A percentile compares a stretch with the other conserved stretches of the same genome.
These are phyloP conservation scores for Acer saccharum DNA, from an alignment of 345 rosid genomes.

Conservation along the genomic window DNA sequence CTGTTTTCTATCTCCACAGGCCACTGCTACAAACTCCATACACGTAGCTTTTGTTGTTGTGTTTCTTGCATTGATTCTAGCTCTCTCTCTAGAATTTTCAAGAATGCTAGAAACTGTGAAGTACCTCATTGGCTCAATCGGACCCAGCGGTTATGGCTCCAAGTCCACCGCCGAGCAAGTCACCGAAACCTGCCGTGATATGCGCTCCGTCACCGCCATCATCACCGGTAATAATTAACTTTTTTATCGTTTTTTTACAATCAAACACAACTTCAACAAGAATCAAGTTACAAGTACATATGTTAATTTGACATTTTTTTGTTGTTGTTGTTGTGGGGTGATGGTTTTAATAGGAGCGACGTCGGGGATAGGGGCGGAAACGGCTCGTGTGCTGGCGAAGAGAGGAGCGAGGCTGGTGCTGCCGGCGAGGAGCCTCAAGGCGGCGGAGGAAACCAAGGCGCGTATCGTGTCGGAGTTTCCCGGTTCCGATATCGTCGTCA, in stretches of 20 bases:
- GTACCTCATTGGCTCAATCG: constrained; percentile 80
- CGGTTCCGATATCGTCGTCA: constrained; percentile 58
- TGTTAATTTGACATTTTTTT: too few relatives aligned
- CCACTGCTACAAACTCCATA: constrained; percentile 31
- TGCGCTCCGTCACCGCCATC: constrained; percentile 69
- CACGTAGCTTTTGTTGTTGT: neutral
- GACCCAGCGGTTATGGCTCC: constrained; percentile 85
- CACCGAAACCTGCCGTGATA: constrained; percentile 56
- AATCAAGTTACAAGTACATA: too few relatives aligned
- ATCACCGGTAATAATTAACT: constrained; percentile 62
- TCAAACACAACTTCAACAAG: too few relatives aligned
- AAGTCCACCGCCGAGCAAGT: constrained; percentile 88
- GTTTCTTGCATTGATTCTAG: neutral
- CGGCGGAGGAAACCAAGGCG: constrained; percentile 81
- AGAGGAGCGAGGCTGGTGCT: constrained; percentile 78
- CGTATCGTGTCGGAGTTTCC: constrained; percentile 76
- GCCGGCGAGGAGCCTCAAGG: constrained; percentile 79
- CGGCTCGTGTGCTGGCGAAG: constrained; percentile 82
- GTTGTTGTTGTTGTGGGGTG: too few relatives aligned
- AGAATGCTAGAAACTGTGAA: constrained; percentile 65
- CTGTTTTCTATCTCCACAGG: neutral
- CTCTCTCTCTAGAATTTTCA: neutral
- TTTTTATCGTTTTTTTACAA: too few relatives aligned
- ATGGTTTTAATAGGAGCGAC: constrained; percentile 61
- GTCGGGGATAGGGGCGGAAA: constrained; percentile 97